phyloP scores from a whole-genome alignment of 2,329 filamentous ascomycete species.

The Emmonsiellopsis sp. region DNA sequence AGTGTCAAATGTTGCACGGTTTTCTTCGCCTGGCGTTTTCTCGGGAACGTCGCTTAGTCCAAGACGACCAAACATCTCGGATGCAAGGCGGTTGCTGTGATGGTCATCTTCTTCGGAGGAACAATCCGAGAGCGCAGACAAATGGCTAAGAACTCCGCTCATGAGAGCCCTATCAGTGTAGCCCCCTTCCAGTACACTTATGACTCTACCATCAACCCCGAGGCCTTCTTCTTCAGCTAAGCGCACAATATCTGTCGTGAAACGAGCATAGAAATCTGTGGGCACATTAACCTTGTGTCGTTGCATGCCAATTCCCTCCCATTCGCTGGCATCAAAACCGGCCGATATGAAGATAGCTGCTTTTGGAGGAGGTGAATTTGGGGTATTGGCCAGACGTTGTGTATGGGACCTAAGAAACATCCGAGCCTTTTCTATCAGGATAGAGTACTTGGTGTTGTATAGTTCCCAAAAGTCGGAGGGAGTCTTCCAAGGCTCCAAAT shows the following conservation, averaged over 20 bases:
- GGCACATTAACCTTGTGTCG: slow-evolving; percentile 92
- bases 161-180: slow-evolving; percentile 88
- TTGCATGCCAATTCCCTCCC: slow-evolving; percentile 89
- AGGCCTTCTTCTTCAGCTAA: slow-evolving; percentile 73
- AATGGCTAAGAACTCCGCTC: slow-evolving; percentile 81
- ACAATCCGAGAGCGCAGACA: slow-evolving; percentile 65
- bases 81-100: slow-evolving; percentile 40
- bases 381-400: slow-evolving; percentile 47
- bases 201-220: slow-evolving; percentile 70
- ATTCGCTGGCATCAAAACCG: slow-evolving; percentile 94
- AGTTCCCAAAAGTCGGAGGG: slow-evolving; percentile 79
- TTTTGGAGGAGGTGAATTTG: slow-evolving; percentile 56
- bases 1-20: slow-evolving; percentile 49
- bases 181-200: slow-evolving; percentile 91
- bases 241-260: slow-evolving; percentile 75
- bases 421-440: slow-evolving; percentile 73
- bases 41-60: slow-evolving; percentile 13
- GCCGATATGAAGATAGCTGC: slow-evolving; percentile 91
- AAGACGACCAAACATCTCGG: slow-evolving; percentile 48
- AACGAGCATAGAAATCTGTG: slow-evolving; percentile 88
- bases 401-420: slow-evolving; percentile 67
- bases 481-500: slow-evolving; percentile 78
- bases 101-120: slow-evolving; percentile 15
- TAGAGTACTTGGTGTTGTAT: slow-evolving; percentile 69
- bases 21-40: slow-evolving; percentile 13